Conservation (phyloP, 352 stramenopile genomes). For the Phytophthora litchii region DNA sequence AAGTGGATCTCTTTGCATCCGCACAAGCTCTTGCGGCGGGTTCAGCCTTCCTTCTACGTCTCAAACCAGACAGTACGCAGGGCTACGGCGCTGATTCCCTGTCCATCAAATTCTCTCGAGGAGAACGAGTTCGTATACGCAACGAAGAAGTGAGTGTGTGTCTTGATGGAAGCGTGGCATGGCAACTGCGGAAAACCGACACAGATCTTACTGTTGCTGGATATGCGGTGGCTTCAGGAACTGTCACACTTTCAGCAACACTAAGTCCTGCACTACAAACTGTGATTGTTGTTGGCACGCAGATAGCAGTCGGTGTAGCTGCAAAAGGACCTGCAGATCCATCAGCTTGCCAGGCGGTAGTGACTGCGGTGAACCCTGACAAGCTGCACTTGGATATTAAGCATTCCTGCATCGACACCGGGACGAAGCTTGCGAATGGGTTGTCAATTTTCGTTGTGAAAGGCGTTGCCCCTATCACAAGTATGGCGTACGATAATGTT, state of each 20-base stretch:
- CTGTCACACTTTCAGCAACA: conserved; percentile 50
- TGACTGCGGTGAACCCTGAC: conserved; percentile 21
- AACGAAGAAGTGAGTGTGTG: conserved; percentile 70
- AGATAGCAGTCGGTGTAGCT: conserved; percentile 46
- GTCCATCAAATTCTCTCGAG: conserved; percentile 50
- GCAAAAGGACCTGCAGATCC: conserved; percentile 31
- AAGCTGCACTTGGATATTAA: conserved; percentile 24
- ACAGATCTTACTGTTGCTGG: conserved; percentile 37
- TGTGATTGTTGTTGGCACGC: conserved; percentile 38
- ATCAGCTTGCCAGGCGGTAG: conserved; percentile 26
- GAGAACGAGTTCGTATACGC: conserved; percentile 65
- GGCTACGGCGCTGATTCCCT: conserved; percentile 51
- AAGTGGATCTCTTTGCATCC: conserved; percentile 58
- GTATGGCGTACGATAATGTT: conserved; percentile 3
- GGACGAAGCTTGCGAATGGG: conserved; percentile 11
- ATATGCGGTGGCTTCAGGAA: conserved; percentile 29
- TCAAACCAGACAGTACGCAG: conserved; percentile 36
- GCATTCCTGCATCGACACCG: conserved; percentile 25
- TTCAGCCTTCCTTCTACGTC: conserved; percentile 56
- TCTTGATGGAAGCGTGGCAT: conserved; percentile 61
- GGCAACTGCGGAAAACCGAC: conserved; percentile 38
- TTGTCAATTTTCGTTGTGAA: conserved; percentile 25
- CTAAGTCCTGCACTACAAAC: conserved; percentile 33
- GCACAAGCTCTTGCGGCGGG: conserved; percentile 31
- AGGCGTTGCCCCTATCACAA: conserved; percentile 23